These are phyloP conservation scores for Hordeum pubiflorum DNA, from an alignment of 202 grass and related monocot species.

Conservation along the genomic window DNA sequence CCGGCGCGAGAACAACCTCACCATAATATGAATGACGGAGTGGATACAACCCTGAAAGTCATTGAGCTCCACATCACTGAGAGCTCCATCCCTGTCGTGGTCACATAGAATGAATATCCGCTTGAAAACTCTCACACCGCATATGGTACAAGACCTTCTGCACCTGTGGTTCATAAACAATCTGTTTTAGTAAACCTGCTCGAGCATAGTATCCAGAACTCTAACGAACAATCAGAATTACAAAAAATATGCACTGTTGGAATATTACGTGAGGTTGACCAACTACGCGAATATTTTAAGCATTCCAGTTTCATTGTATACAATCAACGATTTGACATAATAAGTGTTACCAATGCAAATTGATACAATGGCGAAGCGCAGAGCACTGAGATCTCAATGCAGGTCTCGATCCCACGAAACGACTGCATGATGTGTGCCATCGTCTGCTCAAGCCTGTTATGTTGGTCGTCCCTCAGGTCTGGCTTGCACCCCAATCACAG, in stretches of 20 bases:
- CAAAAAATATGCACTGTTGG: neutral
- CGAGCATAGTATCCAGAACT: neutral
- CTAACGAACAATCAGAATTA: neutral
- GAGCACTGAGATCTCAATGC: conserved; percentile 71
- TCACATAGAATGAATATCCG: conserved; percentile 86
- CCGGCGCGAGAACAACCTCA: too few species aligned
- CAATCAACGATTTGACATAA: neutral
- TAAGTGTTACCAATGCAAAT: neutral
- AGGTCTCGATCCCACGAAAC: conserved; percentile 83
- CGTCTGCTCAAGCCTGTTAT: conserved; percentile 74
- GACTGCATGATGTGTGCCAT: conserved; percentile 95
- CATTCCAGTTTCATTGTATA: neutral
- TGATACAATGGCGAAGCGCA: conserved; percentile 41
- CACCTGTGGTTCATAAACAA: conserved; percentile 31
- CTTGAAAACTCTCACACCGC: conserved; percentile 73
- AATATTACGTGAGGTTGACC: neutral
- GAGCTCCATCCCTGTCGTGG: conserved; percentile 76
- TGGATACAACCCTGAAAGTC: conserved; percentile 66
- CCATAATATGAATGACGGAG: too few species aligned
- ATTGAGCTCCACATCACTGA: conserved; percentile 82
- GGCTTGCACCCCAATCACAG: conserved; percentile 78
- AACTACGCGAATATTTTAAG: neutral
- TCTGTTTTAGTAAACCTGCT: neutral
- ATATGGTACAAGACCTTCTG: conserved; percentile 86
- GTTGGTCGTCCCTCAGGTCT: conserved; percentile 76